Conservation (phyloP, 139 green algal species). For the Bryopsis sp. region DNA sequence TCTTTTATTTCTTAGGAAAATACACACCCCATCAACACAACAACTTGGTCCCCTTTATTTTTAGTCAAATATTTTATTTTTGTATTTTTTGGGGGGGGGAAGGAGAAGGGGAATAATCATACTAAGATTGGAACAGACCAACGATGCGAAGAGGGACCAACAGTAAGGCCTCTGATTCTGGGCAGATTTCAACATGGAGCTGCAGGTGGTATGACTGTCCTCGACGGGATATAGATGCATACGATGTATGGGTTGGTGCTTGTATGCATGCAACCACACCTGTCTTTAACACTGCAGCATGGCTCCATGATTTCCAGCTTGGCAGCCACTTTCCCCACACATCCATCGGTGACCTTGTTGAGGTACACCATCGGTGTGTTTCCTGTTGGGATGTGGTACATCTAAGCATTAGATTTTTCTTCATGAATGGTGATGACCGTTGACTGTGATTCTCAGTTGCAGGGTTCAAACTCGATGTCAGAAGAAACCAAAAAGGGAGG, state of each 20-base stretch:
- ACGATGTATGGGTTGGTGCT: background rate
- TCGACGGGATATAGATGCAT: background rate
- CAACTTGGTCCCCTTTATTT: background rate
- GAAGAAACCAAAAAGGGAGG: background rate
- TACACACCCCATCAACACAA: background rate
- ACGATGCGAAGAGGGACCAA: background rate
- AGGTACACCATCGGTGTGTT: constrained; percentile 94
- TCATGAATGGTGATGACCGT: too few relatives aligned
- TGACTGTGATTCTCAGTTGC: too few relatives aligned
- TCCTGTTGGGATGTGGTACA: constrained; percentile 29
- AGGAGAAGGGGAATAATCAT: too few relatives aligned
- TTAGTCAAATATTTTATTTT: background rate
- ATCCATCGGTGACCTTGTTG: constrained; percentile 60
- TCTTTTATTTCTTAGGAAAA: background rate
- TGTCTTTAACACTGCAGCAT: constrained; percentile 76
- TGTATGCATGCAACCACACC: constrained; percentile 19
- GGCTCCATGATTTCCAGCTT: constrained; percentile 91
- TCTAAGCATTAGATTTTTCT: background rate
- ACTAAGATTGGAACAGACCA: too few relatives aligned
- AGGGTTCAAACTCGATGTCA: background rate
- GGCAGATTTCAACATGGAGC: background rate
- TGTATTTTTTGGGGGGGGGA: too few relatives aligned
- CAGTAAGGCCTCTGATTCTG: background rate
- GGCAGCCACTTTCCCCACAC: constrained; percentile 49
- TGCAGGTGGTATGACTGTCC: background rate